A percentile compares a stretch with the other conserved stretches of the same genome.
phyloP scores from a whole-genome alignment of 2,329 filamentous ascomycete species.

The Emergomyces orientalis region DNA sequence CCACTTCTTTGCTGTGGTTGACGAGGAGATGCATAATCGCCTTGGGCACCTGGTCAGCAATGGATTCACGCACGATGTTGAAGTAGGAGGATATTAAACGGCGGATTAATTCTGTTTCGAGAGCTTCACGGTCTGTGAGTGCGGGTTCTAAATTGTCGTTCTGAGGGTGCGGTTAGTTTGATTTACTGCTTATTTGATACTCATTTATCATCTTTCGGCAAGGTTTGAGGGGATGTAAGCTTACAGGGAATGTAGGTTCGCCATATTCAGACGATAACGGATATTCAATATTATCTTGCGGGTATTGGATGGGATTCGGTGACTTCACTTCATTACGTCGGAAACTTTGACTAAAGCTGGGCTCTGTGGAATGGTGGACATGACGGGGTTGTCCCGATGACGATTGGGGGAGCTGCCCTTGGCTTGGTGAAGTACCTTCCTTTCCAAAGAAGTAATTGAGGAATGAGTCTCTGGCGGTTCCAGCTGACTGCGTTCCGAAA shows the following conservation, averaged over 20 bases:
- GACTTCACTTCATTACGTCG: conserved; percentile 51
- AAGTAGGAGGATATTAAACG: conserved; percentile 97
- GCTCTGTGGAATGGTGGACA: conserved; percentile 68
- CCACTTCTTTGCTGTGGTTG: conserved; percentile 95
- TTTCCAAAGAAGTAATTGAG: conserved; percentile 99
- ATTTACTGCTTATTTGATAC: too few species aligned
- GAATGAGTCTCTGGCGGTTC: conserved; percentile 75
- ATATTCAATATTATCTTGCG: conserved; percentile 33
- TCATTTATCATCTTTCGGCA: conserved; percentile 3
- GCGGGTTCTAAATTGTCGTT: conserved; percentile 60
- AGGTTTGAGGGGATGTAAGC: conserved; percentile 31
- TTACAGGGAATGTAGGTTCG: conserved; percentile 38
- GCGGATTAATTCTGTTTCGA: conserved; percentile 95
- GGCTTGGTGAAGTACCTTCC: conserved; percentile 55
- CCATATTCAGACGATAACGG: conserved; percentile 30
- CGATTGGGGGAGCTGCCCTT: conserved; percentile 36
- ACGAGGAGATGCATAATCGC: conserved; percentile 98
- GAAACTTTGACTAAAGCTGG: conserved; percentile 74
- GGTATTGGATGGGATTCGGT: conserved; percentile 36
- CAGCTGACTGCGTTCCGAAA: conserved; percentile 51
- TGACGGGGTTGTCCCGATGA: conserved; percentile 48
- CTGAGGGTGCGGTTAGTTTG: conserved; percentile 18
- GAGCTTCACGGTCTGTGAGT: conserved; percentile 86
- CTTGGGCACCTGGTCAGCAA: conserved; percentile 96
- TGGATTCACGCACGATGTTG: conserved; percentile 97